These are phyloP conservation scores for Sphagnum tenellum DNA, from an alignment of 225 moss, liverwort and hornwort species.

Conservation along the genomic window DNA sequence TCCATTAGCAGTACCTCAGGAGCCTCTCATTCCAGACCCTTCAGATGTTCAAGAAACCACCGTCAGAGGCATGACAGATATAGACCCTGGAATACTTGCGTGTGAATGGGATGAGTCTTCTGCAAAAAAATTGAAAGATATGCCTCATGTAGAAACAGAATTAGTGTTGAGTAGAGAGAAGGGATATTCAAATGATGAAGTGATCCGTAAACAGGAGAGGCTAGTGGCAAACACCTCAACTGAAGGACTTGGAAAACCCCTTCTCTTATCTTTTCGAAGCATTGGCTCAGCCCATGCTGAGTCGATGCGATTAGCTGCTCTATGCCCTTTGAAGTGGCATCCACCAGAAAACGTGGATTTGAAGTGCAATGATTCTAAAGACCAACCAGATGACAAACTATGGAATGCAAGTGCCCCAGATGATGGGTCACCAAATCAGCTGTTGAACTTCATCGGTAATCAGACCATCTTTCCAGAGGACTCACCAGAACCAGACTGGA, in stretches of 20 bases:
- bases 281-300: slow-evolving; percentile 8
- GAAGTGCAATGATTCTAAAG: background rate
- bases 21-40: too few species aligned
- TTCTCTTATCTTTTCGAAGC: background rate
- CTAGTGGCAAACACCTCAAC: too few species aligned
- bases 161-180: too few species aligned
- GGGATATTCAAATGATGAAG: too few species aligned
- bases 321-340: slow-evolving; percentile 5
- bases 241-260: background rate
- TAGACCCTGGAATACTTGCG: too few species aligned
- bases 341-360: background rate
- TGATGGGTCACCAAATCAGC: background rate
- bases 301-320: slow-evolving; percentile 7
- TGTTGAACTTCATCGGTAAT: background rate
- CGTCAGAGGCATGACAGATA: too few species aligned
- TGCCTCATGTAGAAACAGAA: too few species aligned
- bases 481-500: slow-evolving; percentile 9
- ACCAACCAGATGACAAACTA: background rate
- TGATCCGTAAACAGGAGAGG: too few species aligned
- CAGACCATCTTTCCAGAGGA: background rate
- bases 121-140: too few species aligned
- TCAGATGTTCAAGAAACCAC: too few species aligned
- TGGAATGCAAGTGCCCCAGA: background rate
- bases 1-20: too few species aligned
- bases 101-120: too few species aligned